Evolutionary conservation across 1,284 basidiomycete genomes (phyloP).

Genomic region (Anthracocystis setariae): DNA sequence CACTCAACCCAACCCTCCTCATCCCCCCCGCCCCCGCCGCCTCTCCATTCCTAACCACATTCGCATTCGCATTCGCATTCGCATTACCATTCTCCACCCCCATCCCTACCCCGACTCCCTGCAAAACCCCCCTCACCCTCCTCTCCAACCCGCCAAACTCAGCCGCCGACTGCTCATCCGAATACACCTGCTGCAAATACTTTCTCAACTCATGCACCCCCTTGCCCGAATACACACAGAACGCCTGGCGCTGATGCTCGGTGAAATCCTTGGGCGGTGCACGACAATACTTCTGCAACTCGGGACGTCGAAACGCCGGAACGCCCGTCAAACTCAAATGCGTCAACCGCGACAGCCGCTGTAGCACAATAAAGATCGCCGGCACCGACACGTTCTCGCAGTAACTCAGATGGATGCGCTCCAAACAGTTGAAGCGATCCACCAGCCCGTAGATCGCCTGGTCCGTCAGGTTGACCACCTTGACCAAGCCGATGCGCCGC

Average conservation of each 20-base stretch:
- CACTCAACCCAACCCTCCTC: constrained; percentile 6
- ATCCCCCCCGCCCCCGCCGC: not conserved
- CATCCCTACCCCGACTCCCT: constrained; percentile 2
- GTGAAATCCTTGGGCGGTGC: constrained; percentile 90
- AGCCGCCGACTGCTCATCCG: constrained; percentile 40
- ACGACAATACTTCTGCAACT: constrained; percentile 90
- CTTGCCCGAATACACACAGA: constrained; percentile 95
- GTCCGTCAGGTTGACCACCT: constrained; percentile 89
- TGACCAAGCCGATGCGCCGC: constrained; percentile 91
- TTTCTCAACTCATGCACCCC: constrained; percentile 85
- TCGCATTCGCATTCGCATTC: too few species aligned
- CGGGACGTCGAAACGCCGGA: constrained; percentile 83
- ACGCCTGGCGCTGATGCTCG: constrained; percentile 85
- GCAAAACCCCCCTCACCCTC: constrained; percentile 33
- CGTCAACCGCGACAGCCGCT: constrained; percentile 85
- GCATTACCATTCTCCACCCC: too few species aligned
- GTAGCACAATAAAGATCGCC: constrained; percentile 88
- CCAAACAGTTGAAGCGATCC: constrained; percentile 76
- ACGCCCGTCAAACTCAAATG: constrained; percentile 98
- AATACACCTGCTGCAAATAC: constrained; percentile 68
- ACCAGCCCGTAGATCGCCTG: constrained; percentile 88
- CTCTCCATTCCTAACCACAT: not conserved
- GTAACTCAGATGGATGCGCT: constrained; percentile 95
- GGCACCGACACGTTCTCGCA: constrained; percentile 94
- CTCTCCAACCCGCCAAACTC: constrained; percentile 52